Evolutionary conservation across 2,329 filamentous ascomycete genomes (phyloP), one percentile per base, ranked within the genome.

Genomic region (Trichoderma oligosporum): DNA sequence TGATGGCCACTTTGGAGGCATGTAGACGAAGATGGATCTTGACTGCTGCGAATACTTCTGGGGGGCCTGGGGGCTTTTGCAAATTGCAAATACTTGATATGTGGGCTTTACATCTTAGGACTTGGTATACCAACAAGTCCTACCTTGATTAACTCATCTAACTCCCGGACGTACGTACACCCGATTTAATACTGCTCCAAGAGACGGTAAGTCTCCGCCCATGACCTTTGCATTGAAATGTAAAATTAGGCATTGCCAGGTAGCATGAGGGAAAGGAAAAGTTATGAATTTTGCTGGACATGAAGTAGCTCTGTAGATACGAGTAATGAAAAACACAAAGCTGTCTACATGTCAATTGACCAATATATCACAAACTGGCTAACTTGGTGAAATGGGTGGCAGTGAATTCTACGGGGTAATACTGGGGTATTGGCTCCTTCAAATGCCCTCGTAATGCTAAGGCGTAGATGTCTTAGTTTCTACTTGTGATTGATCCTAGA

Each of bases 11-110:
- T 16, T 36, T 45, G 29, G 41, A 41, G 59, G 44, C 49, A 60
- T 60, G 27, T 60, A 8, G 61, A 62, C 65, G 66, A 66, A 62
- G 67, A 69, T 65, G 66, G 69, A 70, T 61, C 61, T 55, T 66
- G 68, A 68, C 61, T 66, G 67, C 64, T 66, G 62, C 65, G 68
- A 71, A 70, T 67, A 66, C 66, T 68, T 70, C 68, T 63, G 68
- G 69, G 68, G 70, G 69, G 69, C 67, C 70, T 67, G 71, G 71
- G 71, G 70, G 70, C 68, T 72, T 60, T 60, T 41, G 12, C 38
- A 22, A 49, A 61, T 62, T 58, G 62, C 63, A 62, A 61, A 59
- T 61, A 58, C 61, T 58, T 65, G 61, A 60, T 49, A 39, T 55
- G 44, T 59, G 42, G 52, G 57, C 41, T 35, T n/a, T 18, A 16